Evolutionary conservation across 306 rosid genomes (phyloP).

Genomic region (Alnus glutinosa): DNA sequence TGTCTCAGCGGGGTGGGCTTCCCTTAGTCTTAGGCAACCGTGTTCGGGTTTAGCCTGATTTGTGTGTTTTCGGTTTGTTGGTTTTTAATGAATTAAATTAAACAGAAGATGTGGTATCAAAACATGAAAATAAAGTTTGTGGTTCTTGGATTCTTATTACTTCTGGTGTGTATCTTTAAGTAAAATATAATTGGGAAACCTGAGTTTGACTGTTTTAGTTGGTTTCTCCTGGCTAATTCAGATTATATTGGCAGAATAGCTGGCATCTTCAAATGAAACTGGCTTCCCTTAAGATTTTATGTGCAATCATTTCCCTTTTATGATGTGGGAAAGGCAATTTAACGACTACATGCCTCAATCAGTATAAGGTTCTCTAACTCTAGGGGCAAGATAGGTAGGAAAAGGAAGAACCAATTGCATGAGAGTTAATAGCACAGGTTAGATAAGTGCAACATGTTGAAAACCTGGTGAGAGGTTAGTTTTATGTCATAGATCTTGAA

Average conservation of each 20-base stretch:
- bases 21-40: no score
- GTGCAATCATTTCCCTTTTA: neutral
- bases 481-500: neutral
- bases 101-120: conserved; percentile 93
- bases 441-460: neutral
- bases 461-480: neutral
- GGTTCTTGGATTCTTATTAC: conserved; percentile 70
- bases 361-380: neutral
- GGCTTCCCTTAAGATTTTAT: neutral
- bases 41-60: no score
- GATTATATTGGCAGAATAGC: neutral
- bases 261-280: neutral
- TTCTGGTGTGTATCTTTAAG: conserved; percentile 9
- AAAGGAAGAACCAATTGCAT: neutral
- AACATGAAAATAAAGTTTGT: conserved; percentile 93
- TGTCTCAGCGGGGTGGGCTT: no score
- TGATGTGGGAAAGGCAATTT: neutral
- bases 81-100: conserved; percentile 17
- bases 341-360: neutral
- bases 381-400: neutral
- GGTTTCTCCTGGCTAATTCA: neutral
- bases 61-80: no score
- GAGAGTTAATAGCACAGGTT: neutral
- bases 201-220: neutral
- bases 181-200: neutral